Percentiles rank a stretch among this genome's conserved stretches.
phyloP scores from a whole-genome alignment of 2,329 filamentous ascomycete species.

The Aspergillus flavus region DNA sequence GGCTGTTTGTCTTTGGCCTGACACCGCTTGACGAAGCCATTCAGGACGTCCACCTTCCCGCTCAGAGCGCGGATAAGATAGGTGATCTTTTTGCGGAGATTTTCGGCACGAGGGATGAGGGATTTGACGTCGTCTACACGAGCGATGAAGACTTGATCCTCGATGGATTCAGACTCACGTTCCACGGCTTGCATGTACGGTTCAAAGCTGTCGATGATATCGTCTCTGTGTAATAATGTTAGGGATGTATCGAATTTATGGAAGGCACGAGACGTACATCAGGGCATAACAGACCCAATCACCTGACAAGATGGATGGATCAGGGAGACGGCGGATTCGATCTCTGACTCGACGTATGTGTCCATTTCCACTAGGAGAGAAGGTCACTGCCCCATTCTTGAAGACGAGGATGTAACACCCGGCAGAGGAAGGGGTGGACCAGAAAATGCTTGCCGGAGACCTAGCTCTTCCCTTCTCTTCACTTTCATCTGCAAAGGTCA shows the following conservation, averaged over 20 bases:
- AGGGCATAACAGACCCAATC: conserved; percentile 99
- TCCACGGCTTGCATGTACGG: conserved; percentile 84
- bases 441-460: conserved; percentile 47
- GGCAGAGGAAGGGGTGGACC: conserved; percentile 70
- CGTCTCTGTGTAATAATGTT: conserved; percentile 62
- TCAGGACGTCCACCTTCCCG: conserved; percentile 94
- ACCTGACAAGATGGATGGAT: conserved; percentile 86
- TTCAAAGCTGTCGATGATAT: conserved; percentile 93
- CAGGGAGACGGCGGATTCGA: conserved; percentile 84
- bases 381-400: conserved; percentile 87
- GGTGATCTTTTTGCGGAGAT: conserved; percentile 89
- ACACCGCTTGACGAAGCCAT: conserved; percentile 95
- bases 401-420: conserved; percentile 96
- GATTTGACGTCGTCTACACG: conserved; percentile 82
- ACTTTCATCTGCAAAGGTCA: conserved; percentile 60
- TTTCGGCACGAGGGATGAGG: conserved; percentile 83
- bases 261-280: conserved; percentile 63
- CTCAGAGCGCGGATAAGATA: conserved; percentile 85
- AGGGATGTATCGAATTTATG: background rate
- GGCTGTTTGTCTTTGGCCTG: conserved; percentile 79
- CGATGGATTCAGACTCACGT: conserved; percentile 82
- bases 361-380: conserved; percentile 82
- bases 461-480: conserved; percentile 68
- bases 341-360: conserved; percentile 85
- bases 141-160: conserved; percentile 91